These are phyloP conservation scores for Zygosaccharomyces pseudorouxii DNA, from an alignment of 805 yeast genomes.

Conservation along the genomic window DNA sequence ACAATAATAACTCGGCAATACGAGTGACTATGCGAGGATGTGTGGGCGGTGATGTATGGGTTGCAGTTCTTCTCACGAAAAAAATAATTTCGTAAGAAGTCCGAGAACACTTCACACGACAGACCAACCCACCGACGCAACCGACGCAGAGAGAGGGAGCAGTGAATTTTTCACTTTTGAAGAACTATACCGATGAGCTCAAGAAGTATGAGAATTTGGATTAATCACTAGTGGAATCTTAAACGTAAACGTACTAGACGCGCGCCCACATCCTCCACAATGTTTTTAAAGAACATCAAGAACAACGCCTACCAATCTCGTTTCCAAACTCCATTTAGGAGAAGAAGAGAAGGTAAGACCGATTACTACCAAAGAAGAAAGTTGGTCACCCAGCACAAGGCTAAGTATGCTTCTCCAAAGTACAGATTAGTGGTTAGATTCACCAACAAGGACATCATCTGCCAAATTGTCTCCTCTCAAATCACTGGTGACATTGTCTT, in stretches of 20 bases:
- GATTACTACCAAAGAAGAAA: slow-evolving; percentile 99
- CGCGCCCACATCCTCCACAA: background rate
- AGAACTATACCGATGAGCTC: background rate
- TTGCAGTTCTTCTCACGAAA: background rate
- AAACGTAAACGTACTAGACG: background rate
- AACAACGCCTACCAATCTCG: slow-evolving; percentile 96
- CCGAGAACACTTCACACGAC: background rate
- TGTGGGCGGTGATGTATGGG: background rate
- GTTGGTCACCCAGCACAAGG: slow-evolving; percentile 99
- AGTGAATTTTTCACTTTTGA: background rate
- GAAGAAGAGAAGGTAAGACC: slow-evolving; percentile 99
- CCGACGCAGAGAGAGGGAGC: background rate
- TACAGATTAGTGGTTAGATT: slow-evolving; percentile 99
- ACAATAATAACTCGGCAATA: background rate
- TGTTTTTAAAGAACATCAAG: slow-evolving; percentile 42
- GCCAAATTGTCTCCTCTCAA: slow-evolving; percentile 95
- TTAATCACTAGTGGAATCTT: background rate
- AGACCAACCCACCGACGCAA: background rate
- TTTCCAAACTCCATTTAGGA: slow-evolving; percentile 99
- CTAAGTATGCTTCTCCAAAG: slow-evolving; percentile 98
- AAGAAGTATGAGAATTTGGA: background rate
- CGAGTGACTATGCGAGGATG: background rate
- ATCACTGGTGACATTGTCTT: slow-evolving; percentile 95
- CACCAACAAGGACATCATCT: slow-evolving; percentile 99
- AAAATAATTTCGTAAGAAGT: background rate